Evolutionary conservation across 2,329 filamentous ascomycete genomes (phyloP), one percentile per base, ranked within the genome.

Genomic region (Neopestalotiopsis sp.): DNA sequence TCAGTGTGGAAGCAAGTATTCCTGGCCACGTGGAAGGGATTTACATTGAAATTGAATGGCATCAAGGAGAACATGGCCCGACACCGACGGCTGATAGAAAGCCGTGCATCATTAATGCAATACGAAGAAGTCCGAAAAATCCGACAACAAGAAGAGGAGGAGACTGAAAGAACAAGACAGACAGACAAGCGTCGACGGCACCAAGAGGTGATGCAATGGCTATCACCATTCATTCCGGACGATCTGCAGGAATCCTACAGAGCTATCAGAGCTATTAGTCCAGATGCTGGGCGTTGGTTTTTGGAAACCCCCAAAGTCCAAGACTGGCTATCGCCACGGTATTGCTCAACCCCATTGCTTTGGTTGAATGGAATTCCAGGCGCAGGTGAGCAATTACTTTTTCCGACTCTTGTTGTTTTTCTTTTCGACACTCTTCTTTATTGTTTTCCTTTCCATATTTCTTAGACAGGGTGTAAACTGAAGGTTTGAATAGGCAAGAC

Each of bases 1-100:
- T 45, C 24, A 65, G 62, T 32, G n/a, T 65, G 62, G 62, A 65
- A 52, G n/a, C 42, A 65, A 10, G 17, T 65, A 3, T 65, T 65
- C 40, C 62, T 12, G 30, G 62, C 62, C 2, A 20, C 42, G 14
- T 65, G 62, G 62, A 45, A 40, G 52, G 42, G 42, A 4, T 65
- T 65, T 20, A 52, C 2, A 2, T 24, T 42, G 2, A 65, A 28
- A 9, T 30, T 65, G 10, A 17, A 49, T 0, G 9, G 3, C 4
- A 65, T 65, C 42, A 65, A 65, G 14, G 14, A 65, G 7, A 45
- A 34, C 2, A 28, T 65, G 62, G 6, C n/a, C 9, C 62, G 62
- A 10, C 38, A 65, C 20, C 30, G 30, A 28, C 10, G 28, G 4
- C 24, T 65, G 2, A 65, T 65, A 6, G 42, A 65, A 52, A 65